Percentiles rank a stretch among this genome's conserved stretches.
These are phyloP conservation scores for Athelia psychrophila DNA, from an alignment of 1,284 basidiomycete genomes.

Conservation along the genomic window DNA sequence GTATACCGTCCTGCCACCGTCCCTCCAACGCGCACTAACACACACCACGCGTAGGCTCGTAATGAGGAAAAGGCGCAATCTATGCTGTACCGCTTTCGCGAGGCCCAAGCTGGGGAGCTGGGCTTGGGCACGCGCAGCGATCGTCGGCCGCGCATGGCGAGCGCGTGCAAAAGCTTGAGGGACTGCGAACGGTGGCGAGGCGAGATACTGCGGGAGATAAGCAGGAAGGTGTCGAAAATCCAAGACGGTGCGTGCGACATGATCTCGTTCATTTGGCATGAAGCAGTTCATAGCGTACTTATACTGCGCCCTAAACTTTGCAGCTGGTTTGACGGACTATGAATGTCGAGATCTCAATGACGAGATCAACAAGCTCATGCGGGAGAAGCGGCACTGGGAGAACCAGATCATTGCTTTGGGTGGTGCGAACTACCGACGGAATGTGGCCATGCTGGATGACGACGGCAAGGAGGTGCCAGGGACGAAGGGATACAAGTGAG, in stretches of 20 bases:
- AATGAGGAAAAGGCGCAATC: slow-evolving; percentile 98
- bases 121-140: slow-evolving; percentile 82
- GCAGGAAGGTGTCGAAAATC: slow-evolving; percentile 95
- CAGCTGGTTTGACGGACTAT: slow-evolving; percentile 92
- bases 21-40: background rate
- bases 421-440: slow-evolving; percentile 94
- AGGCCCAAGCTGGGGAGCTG: slow-evolving; percentile 94
- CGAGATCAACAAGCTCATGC: slow-evolving; percentile 94
- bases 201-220: slow-evolving; percentile 93
- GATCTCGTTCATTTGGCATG: background rate
- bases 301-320: slow-evolving; percentile 1
- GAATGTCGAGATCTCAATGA: slow-evolving; percentile 97
- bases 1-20: too few species aligned
- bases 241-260: slow-evolving; percentile 76
- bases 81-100: slow-evolving; percentile 98
- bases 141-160: slow-evolving; percentile 87
- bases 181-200: slow-evolving; percentile 97
- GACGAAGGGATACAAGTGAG: slow-evolving; percentile 97
- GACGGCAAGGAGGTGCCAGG: slow-evolving; percentile 95
- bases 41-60: slow-evolving; percentile 65
- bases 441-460: slow-evolving; percentile 89
- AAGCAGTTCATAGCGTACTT: slow-evolving; percentile 4
- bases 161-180: slow-evolving; percentile 84
- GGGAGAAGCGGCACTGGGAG: slow-evolving; percentile 98
- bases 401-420: slow-evolving; percentile 94